Percentiles rank a stretch among this genome's conserved stretches.
phyloP scores from a whole-genome alignment of 1,284 basidiomycete species.

The Bondarzewia mesenterica region DNA sequence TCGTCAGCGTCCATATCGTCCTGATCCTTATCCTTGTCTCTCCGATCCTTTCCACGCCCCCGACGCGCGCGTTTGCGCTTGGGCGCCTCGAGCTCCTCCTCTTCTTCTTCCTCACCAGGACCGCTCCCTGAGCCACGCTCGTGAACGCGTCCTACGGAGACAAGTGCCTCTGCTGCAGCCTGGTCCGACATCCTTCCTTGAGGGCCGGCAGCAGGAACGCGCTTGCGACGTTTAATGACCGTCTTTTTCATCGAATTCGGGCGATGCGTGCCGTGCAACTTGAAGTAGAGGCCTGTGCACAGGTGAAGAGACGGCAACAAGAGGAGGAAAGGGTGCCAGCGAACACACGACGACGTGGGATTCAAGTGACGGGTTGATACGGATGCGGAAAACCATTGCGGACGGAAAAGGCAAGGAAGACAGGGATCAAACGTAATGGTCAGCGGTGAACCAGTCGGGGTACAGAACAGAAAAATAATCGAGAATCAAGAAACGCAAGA shows the following conservation, averaged over 20 bases:
- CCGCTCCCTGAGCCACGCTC: not conserved
- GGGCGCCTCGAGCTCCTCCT: slow-evolving; percentile 36
- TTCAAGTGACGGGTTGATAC: not conserved
- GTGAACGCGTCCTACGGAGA: slow-evolving; percentile 58
- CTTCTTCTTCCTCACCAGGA: slow-evolving; percentile 32
- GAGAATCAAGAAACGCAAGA: slow-evolving; percentile 6
- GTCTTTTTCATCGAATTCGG: slow-evolving; percentile 99
- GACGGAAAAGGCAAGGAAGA: slow-evolving; percentile 1
- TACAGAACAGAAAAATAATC: slow-evolving; percentile 11
- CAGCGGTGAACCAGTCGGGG: slow-evolving; percentile 10
- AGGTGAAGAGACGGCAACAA: not conserved
- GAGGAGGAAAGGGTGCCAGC: not conserved
- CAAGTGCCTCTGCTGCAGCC: slow-evolving; percentile 76
- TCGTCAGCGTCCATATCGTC: slow-evolving; percentile 16
- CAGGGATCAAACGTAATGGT: slow-evolving; percentile 7
- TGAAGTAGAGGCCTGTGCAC: slow-evolving; percentile 84
- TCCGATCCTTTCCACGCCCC: slow-evolving; percentile 23
- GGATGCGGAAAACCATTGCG: too few species aligned
- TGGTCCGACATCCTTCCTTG: slow-evolving; percentile 67
- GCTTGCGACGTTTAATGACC: slow-evolving; percentile 96
- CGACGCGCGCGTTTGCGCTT: slow-evolving; percentile 46
- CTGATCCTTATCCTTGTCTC: slow-evolving; percentile 17
- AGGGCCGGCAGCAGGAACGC: slow-evolving; percentile 72
- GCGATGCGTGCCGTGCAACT: slow-evolving; percentile 93
- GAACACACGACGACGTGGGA: not conserved